phyloP scores from a whole-genome alignment of 2,329 filamentous ascomycete species.

The Cercospora zeae-maydis region DNA sequence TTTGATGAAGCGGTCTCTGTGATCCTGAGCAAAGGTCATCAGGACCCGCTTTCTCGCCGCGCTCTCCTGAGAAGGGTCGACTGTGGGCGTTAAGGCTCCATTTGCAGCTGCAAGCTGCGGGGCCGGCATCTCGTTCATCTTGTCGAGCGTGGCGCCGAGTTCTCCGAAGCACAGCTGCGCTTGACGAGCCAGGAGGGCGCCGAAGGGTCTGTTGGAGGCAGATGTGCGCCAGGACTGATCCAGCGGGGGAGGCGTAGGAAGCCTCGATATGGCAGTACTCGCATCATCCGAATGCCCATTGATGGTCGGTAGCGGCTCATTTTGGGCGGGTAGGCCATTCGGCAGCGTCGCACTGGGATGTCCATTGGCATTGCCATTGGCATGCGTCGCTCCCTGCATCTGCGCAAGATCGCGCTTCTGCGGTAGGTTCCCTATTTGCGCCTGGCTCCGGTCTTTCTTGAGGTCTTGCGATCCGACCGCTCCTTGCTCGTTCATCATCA shows the following conservation, averaged over 20 bases:
- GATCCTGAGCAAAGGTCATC: slow-evolving; percentile 72
- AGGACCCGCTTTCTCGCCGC: slow-evolving; percentile 71
- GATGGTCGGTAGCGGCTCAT: slow-evolving; percentile 10
- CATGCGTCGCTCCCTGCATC: slow-evolving; percentile 12
- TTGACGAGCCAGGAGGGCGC: slow-evolving; percentile 69
- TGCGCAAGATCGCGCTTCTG: slow-evolving; percentile 23
- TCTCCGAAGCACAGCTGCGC: slow-evolving; percentile 80
- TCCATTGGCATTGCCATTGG: slow-evolving; percentile 18
- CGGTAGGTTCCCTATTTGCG: slow-evolving; percentile 23
- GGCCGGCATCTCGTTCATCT: slow-evolving; percentile 62
- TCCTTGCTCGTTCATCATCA: slow-evolving; percentile 48
- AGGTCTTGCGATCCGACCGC: slow-evolving; percentile 37
- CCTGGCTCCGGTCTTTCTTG: slow-evolving; percentile 34
- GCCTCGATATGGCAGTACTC: background rate
- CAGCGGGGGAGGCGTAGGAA: slow-evolving; percentile 48
- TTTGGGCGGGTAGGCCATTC: background rate
- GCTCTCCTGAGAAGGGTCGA: slow-evolving; percentile 61
- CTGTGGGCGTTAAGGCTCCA: slow-evolving; percentile 37
- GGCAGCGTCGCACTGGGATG: slow-evolving; percentile 17
- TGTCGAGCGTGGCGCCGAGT: slow-evolving; percentile 65
- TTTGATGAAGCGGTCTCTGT: slow-evolving; percentile 88
- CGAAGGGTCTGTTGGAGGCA: slow-evolving; percentile 71
- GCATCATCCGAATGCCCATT: slow-evolving; percentile 20
- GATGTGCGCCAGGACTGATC: slow-evolving; percentile 61
- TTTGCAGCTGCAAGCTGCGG: slow-evolving; percentile 46